Percentiles rank a stretch among this genome's conserved stretches.
phyloP scores from a whole-genome alignment of 768 basidiomycete genomes.

The Mrakia gelida region DNA sequence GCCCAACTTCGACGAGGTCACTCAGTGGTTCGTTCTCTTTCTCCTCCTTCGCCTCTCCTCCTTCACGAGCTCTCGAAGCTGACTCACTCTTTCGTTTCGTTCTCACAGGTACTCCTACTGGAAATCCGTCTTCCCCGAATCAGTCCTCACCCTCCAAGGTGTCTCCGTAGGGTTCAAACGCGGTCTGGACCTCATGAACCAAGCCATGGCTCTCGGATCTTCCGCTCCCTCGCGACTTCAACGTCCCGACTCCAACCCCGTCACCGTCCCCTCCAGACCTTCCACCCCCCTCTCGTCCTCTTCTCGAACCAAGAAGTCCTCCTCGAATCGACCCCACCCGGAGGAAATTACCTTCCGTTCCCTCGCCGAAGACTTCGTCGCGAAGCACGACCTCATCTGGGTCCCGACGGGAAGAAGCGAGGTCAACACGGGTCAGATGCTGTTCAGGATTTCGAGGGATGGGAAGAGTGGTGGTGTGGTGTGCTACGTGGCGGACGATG shows the following conservation, averaged over 20 bases:
- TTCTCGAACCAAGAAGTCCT: conserved; percentile 39
- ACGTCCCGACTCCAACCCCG: conserved; percentile 49
- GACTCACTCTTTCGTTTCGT: neutral
- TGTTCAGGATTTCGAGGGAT: conserved; percentile 69
- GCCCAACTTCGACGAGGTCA: conserved; percentile 86
- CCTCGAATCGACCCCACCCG: conserved; percentile 27
- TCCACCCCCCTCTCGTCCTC: conserved; percentile 34
- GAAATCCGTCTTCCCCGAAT: conserved; percentile 39
- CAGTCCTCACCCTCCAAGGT: conserved; percentile 58
- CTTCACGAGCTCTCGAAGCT: neutral
- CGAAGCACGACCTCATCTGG: conserved; percentile 80
- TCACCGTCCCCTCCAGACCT: conserved; percentile 38
- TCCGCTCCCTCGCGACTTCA: conserved; percentile 53
- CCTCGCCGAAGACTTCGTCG: conserved; percentile 85
- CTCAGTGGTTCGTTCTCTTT: conserved; percentile 69
- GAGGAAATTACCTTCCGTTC: conserved; percentile 83
- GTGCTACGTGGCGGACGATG: conserved; percentile 87
- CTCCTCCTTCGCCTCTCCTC: neutral
- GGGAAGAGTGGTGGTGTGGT: conserved; percentile 76
- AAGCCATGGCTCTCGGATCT: conserved; percentile 79
- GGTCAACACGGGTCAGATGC: conserved; percentile 76
- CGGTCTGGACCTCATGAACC: conserved; percentile 89
- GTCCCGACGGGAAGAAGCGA: conserved; percentile 82
- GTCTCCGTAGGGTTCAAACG: conserved; percentile 76
- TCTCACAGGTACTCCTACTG: conserved; percentile 31